Evolutionary conservation across 768 basidiomycete genomes (phyloP).

Genomic region (Boletus tomentosulus): DNA sequence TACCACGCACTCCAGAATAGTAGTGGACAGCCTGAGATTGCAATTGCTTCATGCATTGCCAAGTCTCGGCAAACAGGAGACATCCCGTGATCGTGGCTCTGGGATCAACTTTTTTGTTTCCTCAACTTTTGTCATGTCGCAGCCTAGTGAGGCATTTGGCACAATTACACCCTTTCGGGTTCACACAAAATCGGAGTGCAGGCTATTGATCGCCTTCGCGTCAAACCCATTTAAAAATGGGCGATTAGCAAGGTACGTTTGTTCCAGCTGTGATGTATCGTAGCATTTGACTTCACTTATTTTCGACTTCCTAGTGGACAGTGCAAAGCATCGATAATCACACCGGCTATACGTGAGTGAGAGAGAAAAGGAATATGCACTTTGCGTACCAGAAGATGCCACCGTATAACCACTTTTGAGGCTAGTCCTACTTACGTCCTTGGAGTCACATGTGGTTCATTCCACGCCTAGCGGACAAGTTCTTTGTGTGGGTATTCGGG

Average conservation of each 20-base stretch:
- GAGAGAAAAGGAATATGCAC: not conserved
- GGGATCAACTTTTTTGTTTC: not conserved
- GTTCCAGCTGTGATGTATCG: too few relatives aligned
- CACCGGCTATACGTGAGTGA: conserved; percentile 1
- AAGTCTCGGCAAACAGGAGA: not conserved
- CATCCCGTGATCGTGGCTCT: not conserved
- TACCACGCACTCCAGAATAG: too few relatives aligned
- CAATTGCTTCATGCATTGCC: not conserved
- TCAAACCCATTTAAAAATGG: not conserved
- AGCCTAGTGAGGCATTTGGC: not conserved
- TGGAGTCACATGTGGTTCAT: conserved; percentile 2
- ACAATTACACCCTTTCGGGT: not conserved
- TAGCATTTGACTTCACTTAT: not conserved
- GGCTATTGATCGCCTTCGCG: not conserved
- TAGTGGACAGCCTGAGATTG: too few relatives aligned
- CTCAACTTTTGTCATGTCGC: not conserved
- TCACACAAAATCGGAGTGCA: not conserved
- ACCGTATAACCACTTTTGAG: not conserved
- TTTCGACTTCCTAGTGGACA: not conserved
- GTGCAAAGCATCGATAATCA: not conserved
- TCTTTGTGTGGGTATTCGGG: not conserved
- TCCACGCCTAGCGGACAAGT: not conserved
- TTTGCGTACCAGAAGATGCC: not conserved
- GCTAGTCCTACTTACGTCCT: not conserved
- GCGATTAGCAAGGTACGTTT: not conserved